Evolutionary conservation across 257 asterid species (phyloP).

Genomic region (Buddleja alternifolia): DNA sequence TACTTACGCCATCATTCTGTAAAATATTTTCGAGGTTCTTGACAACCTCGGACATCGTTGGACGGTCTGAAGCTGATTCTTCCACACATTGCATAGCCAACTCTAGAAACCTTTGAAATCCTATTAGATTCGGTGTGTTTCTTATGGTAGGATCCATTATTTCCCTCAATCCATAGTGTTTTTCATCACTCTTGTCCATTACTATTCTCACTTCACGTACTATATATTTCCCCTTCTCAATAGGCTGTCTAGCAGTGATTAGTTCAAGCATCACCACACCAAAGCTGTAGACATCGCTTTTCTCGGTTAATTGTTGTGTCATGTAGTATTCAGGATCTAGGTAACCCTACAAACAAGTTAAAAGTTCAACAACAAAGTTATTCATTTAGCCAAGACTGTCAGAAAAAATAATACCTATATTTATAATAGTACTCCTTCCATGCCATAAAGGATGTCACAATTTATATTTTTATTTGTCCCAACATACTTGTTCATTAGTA

Average conservation of each 20-base stretch:
- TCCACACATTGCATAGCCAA: constrained; percentile 91
- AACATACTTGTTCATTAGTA: too few species aligned
- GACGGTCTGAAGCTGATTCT: constrained; percentile 84
- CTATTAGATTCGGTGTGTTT: constrained; percentile 50
- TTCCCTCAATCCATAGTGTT: constrained; percentile 56
- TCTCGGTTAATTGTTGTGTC: constrained; percentile 93
- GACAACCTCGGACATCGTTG: constrained; percentile 84
- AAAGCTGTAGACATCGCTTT: constrained; percentile 91
- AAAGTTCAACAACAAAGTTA: background rate
- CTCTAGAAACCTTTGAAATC: constrained; percentile 66
- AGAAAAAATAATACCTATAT: too few species aligned
- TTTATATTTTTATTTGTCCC: too few species aligned
- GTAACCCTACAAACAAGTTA: constrained; percentile 59
- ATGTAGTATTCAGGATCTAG: constrained; percentile 93
- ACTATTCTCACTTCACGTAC: constrained; percentile 68
- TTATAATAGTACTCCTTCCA: too few species aligned
- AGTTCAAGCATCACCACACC: constrained; percentile 97
- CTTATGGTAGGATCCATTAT: constrained; percentile 71
- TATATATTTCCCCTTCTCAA: constrained; percentile 84
- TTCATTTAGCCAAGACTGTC: too few species aligned
- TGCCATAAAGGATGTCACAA: too few species aligned
- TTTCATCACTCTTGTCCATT: constrained; percentile 60
- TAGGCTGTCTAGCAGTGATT: constrained; percentile 80
- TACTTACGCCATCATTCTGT: constrained; percentile 70
- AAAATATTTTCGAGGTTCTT: constrained; percentile 69